Evolutionary conservation across 345 rosid genomes (phyloP).

Genomic region (Salix suchowensis): DNA sequence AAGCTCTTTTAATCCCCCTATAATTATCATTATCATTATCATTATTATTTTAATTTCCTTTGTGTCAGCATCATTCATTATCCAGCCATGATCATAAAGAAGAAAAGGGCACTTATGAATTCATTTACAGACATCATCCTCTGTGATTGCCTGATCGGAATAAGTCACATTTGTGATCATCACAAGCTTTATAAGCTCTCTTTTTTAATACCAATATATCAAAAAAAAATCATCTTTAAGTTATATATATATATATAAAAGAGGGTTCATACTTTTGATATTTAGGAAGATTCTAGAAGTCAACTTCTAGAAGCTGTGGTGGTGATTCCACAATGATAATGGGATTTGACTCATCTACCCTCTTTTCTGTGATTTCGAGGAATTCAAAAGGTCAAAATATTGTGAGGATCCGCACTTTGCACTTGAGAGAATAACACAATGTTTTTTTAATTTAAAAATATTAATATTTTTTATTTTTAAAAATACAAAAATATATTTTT

Average conservation of each 20-base stretch:
- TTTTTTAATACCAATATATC: not conserved
- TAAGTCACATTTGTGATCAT: not conserved
- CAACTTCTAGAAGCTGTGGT: slow-evolving; percentile 47
- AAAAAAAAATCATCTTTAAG: too few relatives aligned
- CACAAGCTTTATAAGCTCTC: not conserved
- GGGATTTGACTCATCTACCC: not conserved
- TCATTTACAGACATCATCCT: not conserved
- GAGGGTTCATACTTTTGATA: too few relatives aligned
- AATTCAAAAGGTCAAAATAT: too few relatives aligned
- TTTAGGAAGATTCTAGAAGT: slow-evolving; percentile 34
- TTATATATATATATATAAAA: too few relatives aligned
- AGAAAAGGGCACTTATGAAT: not conserved
- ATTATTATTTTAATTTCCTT: too few relatives aligned
- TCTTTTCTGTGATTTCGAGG: not conserved
- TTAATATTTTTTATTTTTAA: too few relatives aligned
- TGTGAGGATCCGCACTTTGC: not conserved
- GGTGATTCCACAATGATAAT: slow-evolving; percentile 32
- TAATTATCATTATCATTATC: too few relatives aligned
- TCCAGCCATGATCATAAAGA: not conserved
- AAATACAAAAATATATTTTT: too few relatives aligned
- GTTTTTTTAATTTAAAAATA: too few relatives aligned
- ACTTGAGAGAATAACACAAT: too few relatives aligned
- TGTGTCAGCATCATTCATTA: not conserved
- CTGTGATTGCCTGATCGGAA: not conserved
- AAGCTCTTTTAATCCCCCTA: too few relatives aligned